Percentiles rank a stretch among this genome's conserved stretches.
Conservation (phyloP, 495 filamentous ascomycete species). For the Durotheca rogersii region DNA sequence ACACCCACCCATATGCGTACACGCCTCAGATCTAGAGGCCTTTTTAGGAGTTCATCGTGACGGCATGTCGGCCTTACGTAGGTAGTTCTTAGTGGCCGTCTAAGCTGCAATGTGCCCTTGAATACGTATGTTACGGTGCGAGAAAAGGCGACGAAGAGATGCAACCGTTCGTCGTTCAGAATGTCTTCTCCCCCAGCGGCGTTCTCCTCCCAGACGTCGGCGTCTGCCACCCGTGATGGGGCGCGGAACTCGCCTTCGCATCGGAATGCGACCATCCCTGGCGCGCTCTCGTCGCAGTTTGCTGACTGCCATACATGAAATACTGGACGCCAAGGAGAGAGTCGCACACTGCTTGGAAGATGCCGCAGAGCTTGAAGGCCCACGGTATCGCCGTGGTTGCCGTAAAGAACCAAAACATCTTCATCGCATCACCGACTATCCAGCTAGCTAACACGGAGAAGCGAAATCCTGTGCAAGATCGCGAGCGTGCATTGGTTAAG, state of each 20-base stretch:
- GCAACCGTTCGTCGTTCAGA: conserved; percentile 16
- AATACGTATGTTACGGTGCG: neutral
- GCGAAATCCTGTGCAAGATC: conserved; percentile 87
- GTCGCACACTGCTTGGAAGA: conserved; percentile 90
- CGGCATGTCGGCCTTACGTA: no score
- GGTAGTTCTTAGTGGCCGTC: no score
- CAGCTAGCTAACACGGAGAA: conserved; percentile 82
- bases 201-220: conserved; percentile 42
- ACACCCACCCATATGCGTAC: no score
- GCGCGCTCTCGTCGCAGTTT: conserved; percentile 30
- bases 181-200: conserved; percentile 40
- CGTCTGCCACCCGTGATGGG: conserved; percentile 33
- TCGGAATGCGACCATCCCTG: conserved; percentile 27
- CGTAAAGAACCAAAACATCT: conserved; percentile 90
- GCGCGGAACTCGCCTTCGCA: conserved; percentile 19
- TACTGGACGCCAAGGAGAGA: conserved; percentile 81
- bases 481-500: conserved; percentile 70
- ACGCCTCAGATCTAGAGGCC: no score
- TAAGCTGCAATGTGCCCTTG: no score
- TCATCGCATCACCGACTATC: conserved; percentile 90
- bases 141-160: conserved; percentile 4
- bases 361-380: conserved; percentile 88
- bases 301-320: conserved; percentile 71
- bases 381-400: conserved; percentile 71
- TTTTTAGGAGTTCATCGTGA: no score